Evolutionary conservation across 305 asterid genomes (phyloP).

Genomic region (Fraxinus platypoda): DNA sequence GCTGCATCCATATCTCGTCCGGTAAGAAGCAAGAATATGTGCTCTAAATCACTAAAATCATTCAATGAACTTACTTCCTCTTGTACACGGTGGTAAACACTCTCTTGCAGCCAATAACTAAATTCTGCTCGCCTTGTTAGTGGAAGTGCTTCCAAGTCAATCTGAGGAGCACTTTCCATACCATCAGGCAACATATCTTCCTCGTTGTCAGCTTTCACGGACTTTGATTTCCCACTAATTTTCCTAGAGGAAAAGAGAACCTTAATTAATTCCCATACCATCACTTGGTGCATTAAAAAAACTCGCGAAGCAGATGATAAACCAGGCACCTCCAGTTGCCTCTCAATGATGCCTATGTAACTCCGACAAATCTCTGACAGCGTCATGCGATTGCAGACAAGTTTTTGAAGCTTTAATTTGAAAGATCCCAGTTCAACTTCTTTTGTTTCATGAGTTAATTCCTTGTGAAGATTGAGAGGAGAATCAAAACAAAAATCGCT

Average conservation of each 20-base stretch:
- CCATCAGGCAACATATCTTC: conserved; percentile 74
- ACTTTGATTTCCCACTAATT: conserved; percentile 43
- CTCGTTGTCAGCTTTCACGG: conserved; percentile 55
- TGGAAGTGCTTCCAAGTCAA: conserved; percentile 79
- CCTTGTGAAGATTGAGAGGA: conserved; percentile 79
- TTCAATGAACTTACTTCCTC: conserved; percentile 70
- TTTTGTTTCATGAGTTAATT: conserved; percentile 57
- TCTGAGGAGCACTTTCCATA: conserved; percentile 49
- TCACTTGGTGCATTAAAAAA: conserved; percentile 81
- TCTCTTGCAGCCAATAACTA: conserved; percentile 91
- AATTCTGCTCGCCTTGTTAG: conserved; percentile 77
- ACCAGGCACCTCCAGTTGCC: conserved; percentile 70
- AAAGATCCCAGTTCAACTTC: conserved; percentile 58
- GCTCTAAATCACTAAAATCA: conserved; percentile 64
- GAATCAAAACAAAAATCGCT: conserved; percentile 67
- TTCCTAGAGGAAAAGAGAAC: conserved; percentile 77
- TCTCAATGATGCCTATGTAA: conserved; percentile 73
- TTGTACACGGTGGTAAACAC: conserved; percentile 87
- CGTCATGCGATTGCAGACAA: conserved; percentile 54
- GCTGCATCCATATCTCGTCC: conserved; percentile 90
- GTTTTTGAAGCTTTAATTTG: conserved; percentile 66
- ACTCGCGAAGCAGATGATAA: conserved; percentile 60
- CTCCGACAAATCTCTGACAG: conserved; percentile 82
- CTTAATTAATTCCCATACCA: conserved; percentile 88
- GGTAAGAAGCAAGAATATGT: conserved; percentile 81